Evolutionary conservation across 495 filamentous ascomycete genomes (phyloP).

Genomic region (Neurospora intermedia): DNA sequence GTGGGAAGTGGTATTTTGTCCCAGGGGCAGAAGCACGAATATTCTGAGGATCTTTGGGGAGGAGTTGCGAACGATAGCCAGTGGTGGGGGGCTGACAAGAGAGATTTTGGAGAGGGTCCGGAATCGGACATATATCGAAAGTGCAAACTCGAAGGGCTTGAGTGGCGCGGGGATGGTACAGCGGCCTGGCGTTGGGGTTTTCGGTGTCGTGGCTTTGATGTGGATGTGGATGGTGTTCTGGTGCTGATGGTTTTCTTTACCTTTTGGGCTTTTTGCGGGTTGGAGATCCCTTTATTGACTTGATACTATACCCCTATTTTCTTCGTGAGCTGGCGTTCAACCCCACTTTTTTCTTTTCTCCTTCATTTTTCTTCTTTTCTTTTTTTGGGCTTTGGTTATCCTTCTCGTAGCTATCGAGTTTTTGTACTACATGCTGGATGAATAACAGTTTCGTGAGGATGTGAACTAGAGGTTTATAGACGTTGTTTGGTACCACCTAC

Average conservation of each 20-base stretch:
- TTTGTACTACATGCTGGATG: background rate
- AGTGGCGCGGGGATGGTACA: background rate
- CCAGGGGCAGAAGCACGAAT: constrained; percentile 55
- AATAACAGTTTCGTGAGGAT: background rate
- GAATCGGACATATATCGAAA: constrained; percentile 21
- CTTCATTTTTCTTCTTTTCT: background rate
- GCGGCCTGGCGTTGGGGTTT: background rate
- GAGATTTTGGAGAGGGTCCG: constrained; percentile 4
- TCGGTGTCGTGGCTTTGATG: background rate
- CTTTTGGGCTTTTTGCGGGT: background rate
- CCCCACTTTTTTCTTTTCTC: background rate
- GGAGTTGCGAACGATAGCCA: constrained; percentile 28
- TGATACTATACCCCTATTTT: background rate
- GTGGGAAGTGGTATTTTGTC: constrained; percentile 70
- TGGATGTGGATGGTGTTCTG: background rate
- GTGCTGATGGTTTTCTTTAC: background rate
- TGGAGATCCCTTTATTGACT: background rate
- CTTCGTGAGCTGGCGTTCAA: background rate
- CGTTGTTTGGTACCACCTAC: background rate
- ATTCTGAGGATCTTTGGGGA: constrained; percentile 44
- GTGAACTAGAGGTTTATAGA: background rate
- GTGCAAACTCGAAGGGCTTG: background rate
- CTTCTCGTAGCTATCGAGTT: background rate
- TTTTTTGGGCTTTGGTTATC: background rate
- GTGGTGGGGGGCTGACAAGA: constrained; percentile 6